These are phyloP conservation scores for Cystofilobasidium ferigula DNA, from an alignment of 768 basidiomycete species.

Conservation along the genomic window DNA sequence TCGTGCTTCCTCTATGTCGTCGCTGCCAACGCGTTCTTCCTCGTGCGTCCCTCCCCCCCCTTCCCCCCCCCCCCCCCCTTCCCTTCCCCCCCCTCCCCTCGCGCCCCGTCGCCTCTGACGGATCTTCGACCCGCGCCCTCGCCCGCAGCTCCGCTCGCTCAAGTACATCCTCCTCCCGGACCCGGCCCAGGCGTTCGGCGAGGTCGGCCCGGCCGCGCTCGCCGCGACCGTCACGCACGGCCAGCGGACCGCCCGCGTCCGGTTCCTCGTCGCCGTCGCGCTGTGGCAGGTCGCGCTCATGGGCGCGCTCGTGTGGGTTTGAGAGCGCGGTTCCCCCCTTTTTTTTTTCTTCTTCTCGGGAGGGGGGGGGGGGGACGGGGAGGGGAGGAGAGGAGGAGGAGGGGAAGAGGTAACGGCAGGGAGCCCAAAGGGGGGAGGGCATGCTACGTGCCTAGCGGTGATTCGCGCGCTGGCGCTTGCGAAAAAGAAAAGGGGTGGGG, in stretches of 20 bases:
- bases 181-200: constrained; percentile 39
- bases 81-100: background rate
- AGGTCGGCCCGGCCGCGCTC: constrained; percentile 37
- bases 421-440: no score
- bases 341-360: no score
- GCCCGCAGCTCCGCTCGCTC: constrained; percentile 71
- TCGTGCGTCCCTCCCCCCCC: constrained; percentile 47
- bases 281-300: constrained; percentile 51
- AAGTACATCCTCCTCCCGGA: constrained; percentile 86
- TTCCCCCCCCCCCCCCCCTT: background rate
- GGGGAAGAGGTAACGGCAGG: no score
- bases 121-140: background rate
- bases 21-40: constrained; percentile 82
- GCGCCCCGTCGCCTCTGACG: background rate
- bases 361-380: no score
- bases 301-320: constrained; percentile 25
- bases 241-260: constrained; percentile 70
- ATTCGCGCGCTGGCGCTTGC: no score
- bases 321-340: no score
- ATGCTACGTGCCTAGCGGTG: no score
- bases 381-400: no score
- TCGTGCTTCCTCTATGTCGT: constrained; percentile 73
- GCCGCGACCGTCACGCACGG: constrained; percentile 55
- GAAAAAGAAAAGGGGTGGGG: no score
- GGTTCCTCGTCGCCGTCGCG: constrained; percentile 79